Evolutionary conservation across 2,329 filamentous ascomycete genomes (phyloP).

Genomic region (Clarireedia sp.): DNA sequence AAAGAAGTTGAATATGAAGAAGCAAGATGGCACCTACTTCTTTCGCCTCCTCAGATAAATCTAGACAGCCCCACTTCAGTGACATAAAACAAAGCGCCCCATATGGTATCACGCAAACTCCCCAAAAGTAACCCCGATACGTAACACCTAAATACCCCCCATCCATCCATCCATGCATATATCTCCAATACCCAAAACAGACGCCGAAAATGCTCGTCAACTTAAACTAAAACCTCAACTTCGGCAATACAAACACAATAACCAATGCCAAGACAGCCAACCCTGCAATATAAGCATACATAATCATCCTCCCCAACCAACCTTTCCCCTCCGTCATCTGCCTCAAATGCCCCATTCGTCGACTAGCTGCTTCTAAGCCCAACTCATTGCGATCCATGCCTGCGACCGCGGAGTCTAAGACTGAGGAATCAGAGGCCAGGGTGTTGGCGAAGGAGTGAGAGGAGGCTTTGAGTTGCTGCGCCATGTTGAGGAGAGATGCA

Average conservation of each 20-base stretch:
- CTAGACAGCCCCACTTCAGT: not conserved
- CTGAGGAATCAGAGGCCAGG: constrained; percentile 63
- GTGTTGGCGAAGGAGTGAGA: constrained; percentile 63
- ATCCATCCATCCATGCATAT: not conserved
- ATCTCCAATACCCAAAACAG: not conserved
- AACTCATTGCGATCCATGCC: constrained; percentile 70
- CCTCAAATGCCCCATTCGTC: constrained; percentile 67
- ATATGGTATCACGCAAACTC: constrained; percentile 11
- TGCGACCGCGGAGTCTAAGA: constrained; percentile 61
- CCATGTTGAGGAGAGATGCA: constrained; percentile 72
- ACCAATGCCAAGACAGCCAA: constrained; percentile 71
- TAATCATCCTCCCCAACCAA: constrained; percentile 69
- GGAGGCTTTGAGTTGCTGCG: constrained; percentile 66
- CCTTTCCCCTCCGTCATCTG: constrained; percentile 82
- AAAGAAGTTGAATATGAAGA: no score
- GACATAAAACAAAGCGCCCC: not conserved
- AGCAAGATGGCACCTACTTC: no score
- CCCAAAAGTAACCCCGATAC: not conserved
- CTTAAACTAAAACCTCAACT: constrained; percentile 63
- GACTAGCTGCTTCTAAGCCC: constrained; percentile 68
- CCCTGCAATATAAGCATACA: constrained; percentile 78
- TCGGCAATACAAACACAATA: constrained; percentile 79
- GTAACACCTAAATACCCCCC: not conserved
- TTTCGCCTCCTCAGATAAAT: no score
- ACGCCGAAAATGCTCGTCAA: no score